Evolutionary conservation across 2,329 filamentous ascomycete genomes (phyloP), one percentile per base, ranked within the genome.

Genomic region (Colletotrichum neosansevieriae): DNA sequence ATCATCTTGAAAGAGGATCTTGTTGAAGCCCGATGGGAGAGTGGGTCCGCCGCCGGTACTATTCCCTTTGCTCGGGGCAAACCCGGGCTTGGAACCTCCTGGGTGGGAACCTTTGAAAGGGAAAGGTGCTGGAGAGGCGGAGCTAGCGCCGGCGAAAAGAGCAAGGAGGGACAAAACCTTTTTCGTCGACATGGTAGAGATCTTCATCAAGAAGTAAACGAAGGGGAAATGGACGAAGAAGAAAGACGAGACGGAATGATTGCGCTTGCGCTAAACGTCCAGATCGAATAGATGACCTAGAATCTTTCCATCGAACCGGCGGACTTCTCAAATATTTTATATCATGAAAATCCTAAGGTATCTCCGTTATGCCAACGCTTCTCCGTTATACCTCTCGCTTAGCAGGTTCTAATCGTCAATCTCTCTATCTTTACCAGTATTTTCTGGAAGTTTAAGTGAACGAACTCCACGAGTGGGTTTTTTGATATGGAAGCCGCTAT

Each of bases 1-100:
- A 70, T 77, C 72, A 51, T 77, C 75, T 62, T 74, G 73, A 63
- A 77, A 77, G 67, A 76, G 66, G 40, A 69, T 66, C 15, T 61
- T 67, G 4, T 56, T 57, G 71, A 70, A 76, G 53, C 74, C 74
- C 1, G 47, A 7, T 3, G 74, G 71, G 2, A 70, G 54, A 6
- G 62, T 53, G 3, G 64, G 64, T 50, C 63, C 50, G 12, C 50
- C 58, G 9, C n/a, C 36, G 38, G 45, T 50, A 5, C 44, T 44
- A 12, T 19, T 36, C 19, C 44, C 59, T 10, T 32, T 47, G 44
- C 36, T 10, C 2, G 60, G 53, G 6, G 38, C 38, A 12, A 45
- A 34, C 19, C 45, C 51, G 15, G 50, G 64, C 21, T 58, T 47
- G 51, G 17, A 32, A 11, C 57, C 57, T 49, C 40, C 38, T 2